Conservation (phyloP, 306 rosid species). For the Boehmeria nivea region DNA sequence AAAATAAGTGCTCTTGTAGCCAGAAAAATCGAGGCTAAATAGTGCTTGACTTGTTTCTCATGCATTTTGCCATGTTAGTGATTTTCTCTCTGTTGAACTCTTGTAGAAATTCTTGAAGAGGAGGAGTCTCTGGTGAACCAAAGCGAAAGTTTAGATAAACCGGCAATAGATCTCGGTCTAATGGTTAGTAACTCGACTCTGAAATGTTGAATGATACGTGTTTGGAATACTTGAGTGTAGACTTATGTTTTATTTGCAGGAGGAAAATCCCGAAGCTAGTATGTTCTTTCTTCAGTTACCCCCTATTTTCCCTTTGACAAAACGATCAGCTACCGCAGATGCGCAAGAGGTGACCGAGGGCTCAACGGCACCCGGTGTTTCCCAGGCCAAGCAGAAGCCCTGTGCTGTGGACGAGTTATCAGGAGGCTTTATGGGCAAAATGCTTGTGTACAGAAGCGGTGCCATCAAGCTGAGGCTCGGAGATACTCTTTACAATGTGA, state of each 20-base stretch:
- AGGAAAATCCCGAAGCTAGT: conserved; percentile 58
- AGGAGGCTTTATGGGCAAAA: conserved; percentile 74
- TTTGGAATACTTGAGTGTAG: too few relatives aligned
- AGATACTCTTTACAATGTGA: conserved; percentile 69
- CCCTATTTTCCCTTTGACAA: conserved; percentile 37
- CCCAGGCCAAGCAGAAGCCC: conserved; percentile 20
- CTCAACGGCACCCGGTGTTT: conserved; percentile 19
- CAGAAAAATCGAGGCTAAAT: neutral
- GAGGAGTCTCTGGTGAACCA: conserved; percentile 61
- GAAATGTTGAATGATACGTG: conserved; percentile 1
- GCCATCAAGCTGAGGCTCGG: conserved; percentile 75
- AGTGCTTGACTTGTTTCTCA: neutral
- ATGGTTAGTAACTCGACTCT: conserved; percentile 38
- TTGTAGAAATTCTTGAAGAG: conserved; percentile 56
- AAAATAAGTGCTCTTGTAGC: neutral
- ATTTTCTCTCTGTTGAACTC: conserved; percentile 12
- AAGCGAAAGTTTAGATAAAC: conserved; percentile 42
- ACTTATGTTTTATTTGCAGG: conserved; percentile 38
- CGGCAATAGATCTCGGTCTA: conserved; percentile 63
- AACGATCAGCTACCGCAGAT: conserved; percentile 25
- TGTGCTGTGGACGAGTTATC: conserved; percentile 47
- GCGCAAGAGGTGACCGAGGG: conserved; percentile 24
- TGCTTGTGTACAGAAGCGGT: conserved; percentile 77
- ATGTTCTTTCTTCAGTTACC: conserved; percentile 63
- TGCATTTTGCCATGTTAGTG: neutral